These are phyloP conservation scores for Arthroderma sp. DNA, from an alignment of 2,329 filamentous ascomycete genomes.

Conservation along the genomic window DNA sequence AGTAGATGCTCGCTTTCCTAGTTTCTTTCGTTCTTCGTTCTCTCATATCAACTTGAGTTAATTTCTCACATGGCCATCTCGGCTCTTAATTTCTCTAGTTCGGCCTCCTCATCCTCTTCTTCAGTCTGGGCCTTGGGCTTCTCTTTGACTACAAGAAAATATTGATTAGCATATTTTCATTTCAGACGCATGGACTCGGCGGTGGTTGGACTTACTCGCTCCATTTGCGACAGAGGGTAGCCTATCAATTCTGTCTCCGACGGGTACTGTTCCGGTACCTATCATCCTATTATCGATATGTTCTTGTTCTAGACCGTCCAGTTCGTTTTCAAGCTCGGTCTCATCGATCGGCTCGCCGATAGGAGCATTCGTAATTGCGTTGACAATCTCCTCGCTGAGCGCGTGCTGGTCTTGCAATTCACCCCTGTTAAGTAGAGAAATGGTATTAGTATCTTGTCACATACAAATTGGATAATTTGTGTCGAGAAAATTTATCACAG, in stretches of 20 bases:
- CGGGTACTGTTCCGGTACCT: constrained; percentile 72
- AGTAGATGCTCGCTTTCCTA: constrained; percentile 42
- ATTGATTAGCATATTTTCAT: neutral
- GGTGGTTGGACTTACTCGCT: constrained; percentile 51
- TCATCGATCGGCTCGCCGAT: constrained; percentile 67
- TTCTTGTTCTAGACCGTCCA: constrained; percentile 82
- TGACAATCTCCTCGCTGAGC: constrained; percentile 84
- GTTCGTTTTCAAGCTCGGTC: constrained; percentile 69
- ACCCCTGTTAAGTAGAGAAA: constrained; percentile 49
- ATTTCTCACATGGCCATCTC: constrained; percentile 81
- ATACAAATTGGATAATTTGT: neutral
- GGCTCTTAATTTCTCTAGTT: constrained; percentile 81
- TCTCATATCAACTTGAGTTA: neutral
- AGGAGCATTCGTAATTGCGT: constrained; percentile 63
- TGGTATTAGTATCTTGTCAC: neutral
- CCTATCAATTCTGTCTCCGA: constrained; percentile 58
- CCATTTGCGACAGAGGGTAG: constrained; percentile 63
- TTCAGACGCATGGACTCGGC: neutral
- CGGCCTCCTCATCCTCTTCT: constrained; percentile 92
- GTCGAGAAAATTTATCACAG: neutral
- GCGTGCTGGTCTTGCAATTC: constrained; percentile 81
- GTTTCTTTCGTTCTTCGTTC: neutral
- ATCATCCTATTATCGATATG: constrained; percentile 88
- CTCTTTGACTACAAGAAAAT: constrained; percentile 30
- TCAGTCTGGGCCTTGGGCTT: constrained; percentile 42